These are phyloP conservation scores for Kwoniella botswanensis DNA, from an alignment of 768 basidiomycete genomes.

Conservation along the genomic window DNA sequence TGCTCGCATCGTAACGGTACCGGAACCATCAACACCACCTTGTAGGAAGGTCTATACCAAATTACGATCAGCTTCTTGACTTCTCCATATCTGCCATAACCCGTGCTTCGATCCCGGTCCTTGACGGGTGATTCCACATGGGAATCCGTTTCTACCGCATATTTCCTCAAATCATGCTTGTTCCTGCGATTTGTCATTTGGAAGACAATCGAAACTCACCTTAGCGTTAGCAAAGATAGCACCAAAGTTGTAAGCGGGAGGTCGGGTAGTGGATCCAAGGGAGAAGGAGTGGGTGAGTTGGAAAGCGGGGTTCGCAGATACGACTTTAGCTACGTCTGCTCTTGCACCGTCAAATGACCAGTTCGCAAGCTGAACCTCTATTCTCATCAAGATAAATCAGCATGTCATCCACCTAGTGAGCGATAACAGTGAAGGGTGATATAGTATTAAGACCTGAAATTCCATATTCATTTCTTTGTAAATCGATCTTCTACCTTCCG, in stretches of 20 bases:
- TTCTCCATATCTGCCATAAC: no score
- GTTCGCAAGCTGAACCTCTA: conserved; percentile 89
- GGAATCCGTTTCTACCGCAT: not conserved
- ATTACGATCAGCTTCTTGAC: conserved; percentile 13
- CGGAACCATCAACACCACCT: conserved; percentile 92
- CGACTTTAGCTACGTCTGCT: conserved; percentile 90
- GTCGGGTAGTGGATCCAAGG: conserved; percentile 78
- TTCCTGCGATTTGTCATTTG: no score
- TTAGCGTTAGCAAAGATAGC: conserved; percentile 85
- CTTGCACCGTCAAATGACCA: conserved; percentile 97
- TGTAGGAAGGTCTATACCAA: conserved; percentile 77
- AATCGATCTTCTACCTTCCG: no score
- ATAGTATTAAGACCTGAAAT: no score
- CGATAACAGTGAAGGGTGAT: no score
- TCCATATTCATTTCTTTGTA: conserved; percentile 1
- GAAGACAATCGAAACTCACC: conserved; percentile 60
- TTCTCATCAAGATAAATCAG: not conserved
- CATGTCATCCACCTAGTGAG: not conserved
- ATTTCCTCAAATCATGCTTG: not conserved
- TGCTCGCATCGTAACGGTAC: conserved; percentile 81
- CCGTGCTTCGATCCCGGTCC: no score
- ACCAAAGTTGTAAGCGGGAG: conserved; percentile 91
- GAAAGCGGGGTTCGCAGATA: conserved; percentile 93
- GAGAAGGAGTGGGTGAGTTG: conserved; percentile 97
- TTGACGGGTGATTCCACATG: no score